These are phyloP conservation scores for Metschnikowia peoriensis DNA, from an alignment of 805 yeast genomes.

Conservation along the genomic window DNA sequence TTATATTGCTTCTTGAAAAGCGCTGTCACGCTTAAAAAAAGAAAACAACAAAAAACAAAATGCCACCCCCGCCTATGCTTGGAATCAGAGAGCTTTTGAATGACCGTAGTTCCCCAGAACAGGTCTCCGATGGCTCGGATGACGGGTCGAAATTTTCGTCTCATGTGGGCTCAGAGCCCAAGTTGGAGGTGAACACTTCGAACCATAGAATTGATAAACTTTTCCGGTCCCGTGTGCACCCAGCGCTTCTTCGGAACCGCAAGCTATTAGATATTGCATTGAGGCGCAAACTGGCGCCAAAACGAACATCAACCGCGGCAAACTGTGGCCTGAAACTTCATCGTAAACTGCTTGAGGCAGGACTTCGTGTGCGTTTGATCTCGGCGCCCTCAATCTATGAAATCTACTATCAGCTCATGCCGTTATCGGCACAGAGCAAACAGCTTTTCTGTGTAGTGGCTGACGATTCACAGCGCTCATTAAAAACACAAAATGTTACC, in stretches of 20 bases:
- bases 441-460: slow-evolving; percentile 7
- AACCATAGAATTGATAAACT: slow-evolving; percentile 10
- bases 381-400: slow-evolving; percentile 43
- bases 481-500: slow-evolving; percentile 9
- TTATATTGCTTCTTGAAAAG: not conserved
- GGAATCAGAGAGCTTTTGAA: slow-evolving; percentile 22
- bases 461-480: not conserved
- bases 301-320: slow-evolving; percentile 14
- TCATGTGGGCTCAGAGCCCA: slow-evolving; percentile 8
- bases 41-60: not conserved
- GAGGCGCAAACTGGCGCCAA: slow-evolving; percentile 29
- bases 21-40: not conserved
- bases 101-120: slow-evolving; percentile 7
- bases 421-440: slow-evolving; percentile 28
- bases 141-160: slow-evolving; percentile 6
- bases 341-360: slow-evolving; percentile 49
- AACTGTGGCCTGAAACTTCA: slow-evolving; percentile 29
- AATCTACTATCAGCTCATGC: slow-evolving; percentile 43
- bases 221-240: slow-evolving; percentile 17
- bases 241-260: slow-evolving; percentile 14
- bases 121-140: slow-evolving; percentile 6
- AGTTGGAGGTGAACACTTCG: slow-evolving; percentile 10
- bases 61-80: slow-evolving; percentile 15
- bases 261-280: slow-evolving; percentile 31
- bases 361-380: slow-evolving; percentile 49